These are phyloP conservation scores for Lecanoromycetidae sp. DNA, from an alignment of 2,329 filamentous ascomycete genomes.

Conservation along the genomic window DNA sequence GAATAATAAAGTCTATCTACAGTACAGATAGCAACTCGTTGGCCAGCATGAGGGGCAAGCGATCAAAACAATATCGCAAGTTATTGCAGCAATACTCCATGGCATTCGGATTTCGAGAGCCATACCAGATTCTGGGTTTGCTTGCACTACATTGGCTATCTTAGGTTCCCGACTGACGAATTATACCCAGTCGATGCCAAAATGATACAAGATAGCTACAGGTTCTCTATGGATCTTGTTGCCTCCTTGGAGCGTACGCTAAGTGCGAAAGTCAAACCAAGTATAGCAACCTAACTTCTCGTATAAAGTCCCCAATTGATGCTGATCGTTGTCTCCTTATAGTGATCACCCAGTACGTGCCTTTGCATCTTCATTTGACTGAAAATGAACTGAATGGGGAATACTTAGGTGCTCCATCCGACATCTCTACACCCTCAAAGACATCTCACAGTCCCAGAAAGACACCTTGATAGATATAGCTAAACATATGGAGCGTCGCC, in stretches of 20 bases:
- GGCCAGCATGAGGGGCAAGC: conserved; percentile 51
- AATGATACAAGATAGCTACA: conserved; percentile 67
- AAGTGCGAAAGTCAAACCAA: conserved; percentile 73
- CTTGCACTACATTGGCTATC: conserved; percentile 15
- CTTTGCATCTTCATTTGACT: background rate
- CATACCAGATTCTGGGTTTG: conserved; percentile 75
- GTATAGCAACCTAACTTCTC: conserved; percentile 36
- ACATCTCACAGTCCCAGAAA: conserved; percentile 29
- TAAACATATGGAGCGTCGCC: conserved; percentile 61
- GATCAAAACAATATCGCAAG: conserved; percentile 68
- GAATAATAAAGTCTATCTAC: background rate
- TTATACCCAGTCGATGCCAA: conserved; percentile 58
- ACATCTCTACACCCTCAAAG: conserved; percentile 57
- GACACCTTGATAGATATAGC: conserved; percentile 57
- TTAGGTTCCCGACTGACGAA: conserved; percentile 15
- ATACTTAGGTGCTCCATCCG: conserved; percentile 56
- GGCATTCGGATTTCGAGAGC: conserved; percentile 80
- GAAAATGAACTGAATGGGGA: conserved; percentile 24
- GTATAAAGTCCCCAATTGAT: conserved; percentile 10
- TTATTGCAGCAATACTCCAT: conserved; percentile 84
- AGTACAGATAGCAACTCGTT: background rate
- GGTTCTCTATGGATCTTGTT: conserved; percentile 82
- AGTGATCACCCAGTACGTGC: conserved; percentile 53
- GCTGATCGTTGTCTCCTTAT: conserved; percentile 12
- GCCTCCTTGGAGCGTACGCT: conserved; percentile 67